Conservation (phyloP, 2,329 filamentous ascomycete species). For the Trichophyton simii region DNA sequence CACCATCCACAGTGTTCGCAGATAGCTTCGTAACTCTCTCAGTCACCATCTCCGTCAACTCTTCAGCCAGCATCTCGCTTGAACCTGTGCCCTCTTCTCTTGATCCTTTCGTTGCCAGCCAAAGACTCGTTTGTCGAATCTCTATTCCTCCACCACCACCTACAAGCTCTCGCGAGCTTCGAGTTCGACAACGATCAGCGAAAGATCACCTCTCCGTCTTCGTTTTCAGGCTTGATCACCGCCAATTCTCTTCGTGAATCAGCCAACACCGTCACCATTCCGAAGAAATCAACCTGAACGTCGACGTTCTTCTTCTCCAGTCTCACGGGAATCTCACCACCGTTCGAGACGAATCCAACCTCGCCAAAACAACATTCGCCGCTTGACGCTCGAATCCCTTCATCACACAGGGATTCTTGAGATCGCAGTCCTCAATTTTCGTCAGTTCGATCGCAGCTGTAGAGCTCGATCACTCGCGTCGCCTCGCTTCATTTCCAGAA, state of each 20-base stretch:
- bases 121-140: not conserved
- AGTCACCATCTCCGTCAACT: not conserved
- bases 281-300: not conserved
- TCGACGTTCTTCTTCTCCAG: conserved; percentile 2
- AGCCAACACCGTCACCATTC: not conserved
- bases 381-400: not conserved
- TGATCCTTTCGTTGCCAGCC: not conserved
- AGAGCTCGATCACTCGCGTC: not conserved
- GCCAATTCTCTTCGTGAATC: not conserved
- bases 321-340: not conserved
- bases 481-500: not conserved
- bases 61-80: not conserved
- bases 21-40: not conserved
- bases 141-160: not conserved
- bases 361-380: not conserved
- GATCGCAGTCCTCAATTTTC: not conserved
- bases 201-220: not conserved
- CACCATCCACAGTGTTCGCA: not conserved
- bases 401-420: not conserved
- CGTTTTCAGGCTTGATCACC: not conserved
- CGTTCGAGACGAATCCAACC: not conserved
- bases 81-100: not conserved
- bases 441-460: not conserved
- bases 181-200: not conserved
- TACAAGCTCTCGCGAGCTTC: not conserved